Conservation (phyloP, 768 basidiomycete species). For the Agaricus sinodeliciosus region DNA sequence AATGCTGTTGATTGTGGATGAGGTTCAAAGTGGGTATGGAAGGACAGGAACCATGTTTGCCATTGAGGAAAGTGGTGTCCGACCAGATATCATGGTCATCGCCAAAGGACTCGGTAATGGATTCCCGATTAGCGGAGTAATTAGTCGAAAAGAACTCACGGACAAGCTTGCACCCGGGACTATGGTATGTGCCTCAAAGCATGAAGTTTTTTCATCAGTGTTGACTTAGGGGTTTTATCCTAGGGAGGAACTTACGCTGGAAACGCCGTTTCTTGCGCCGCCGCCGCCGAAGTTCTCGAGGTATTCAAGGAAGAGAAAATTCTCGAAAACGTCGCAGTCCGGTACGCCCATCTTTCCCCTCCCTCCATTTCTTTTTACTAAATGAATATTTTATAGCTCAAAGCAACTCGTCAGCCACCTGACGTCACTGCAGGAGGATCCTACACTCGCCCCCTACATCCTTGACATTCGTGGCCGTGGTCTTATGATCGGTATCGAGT, state of each 20-base stretch:
- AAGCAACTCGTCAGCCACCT: slow-evolving; percentile 63
- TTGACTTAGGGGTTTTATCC: not conserved
- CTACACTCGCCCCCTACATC: slow-evolving; percentile 49
- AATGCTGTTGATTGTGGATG: slow-evolving; percentile 80
- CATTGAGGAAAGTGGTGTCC: slow-evolving; percentile 78
- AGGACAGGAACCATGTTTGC: slow-evolving; percentile 79
- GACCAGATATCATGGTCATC: slow-evolving; percentile 82
- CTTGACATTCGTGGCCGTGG: slow-evolving; percentile 86
- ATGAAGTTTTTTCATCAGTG: not conserved
- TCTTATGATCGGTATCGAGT: slow-evolving; percentile 84
- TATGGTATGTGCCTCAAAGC: slow-evolving; percentile 44
- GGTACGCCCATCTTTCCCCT: slow-evolving; percentile 32
- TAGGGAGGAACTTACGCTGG: slow-evolving; percentile 90
- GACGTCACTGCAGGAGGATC: slow-evolving; percentile 46
- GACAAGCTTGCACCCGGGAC: slow-evolving; percentile 75
- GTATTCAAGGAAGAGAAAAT: slow-evolving; percentile 77
- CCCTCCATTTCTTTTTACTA: not conserved
- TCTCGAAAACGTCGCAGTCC: slow-evolving; percentile 67
- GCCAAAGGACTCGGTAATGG: slow-evolving; percentile 94
- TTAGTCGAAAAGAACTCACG: slow-evolving; percentile 75
- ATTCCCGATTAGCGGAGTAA: slow-evolving; percentile 86
- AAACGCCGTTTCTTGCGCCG: slow-evolving; percentile 89
- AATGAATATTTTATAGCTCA: slow-evolving; percentile 37
- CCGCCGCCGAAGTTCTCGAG: slow-evolving; percentile 76
- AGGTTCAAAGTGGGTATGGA: slow-evolving; percentile 88